Evolutionary conservation across 768 basidiomycete species (phyloP).

Genomic region (Antrodiella citrinella): DNA sequence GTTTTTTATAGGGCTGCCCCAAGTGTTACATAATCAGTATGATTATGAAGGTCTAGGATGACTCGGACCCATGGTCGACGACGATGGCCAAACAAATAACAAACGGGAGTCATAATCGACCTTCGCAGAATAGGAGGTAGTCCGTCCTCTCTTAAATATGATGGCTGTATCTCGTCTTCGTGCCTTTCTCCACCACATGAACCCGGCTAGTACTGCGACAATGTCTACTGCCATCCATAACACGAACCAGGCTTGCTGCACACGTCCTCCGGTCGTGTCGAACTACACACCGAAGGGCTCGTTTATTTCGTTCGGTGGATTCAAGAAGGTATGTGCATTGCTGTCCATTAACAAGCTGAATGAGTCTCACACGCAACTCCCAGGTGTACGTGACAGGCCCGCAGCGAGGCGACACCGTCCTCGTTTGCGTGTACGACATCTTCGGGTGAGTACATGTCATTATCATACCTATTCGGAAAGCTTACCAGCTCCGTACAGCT

Average conservation of each 20-base stretch:
- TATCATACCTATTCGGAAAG: not conserved
- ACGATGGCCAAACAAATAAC: too few relatives aligned
- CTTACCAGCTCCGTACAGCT: slow-evolving; percentile 21
- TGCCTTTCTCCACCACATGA: slow-evolving; percentile 30
- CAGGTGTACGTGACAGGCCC: slow-evolving; percentile 45
- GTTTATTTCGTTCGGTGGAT: slow-evolving; percentile 38
- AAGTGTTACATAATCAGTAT: too few relatives aligned
- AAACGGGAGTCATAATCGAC: too few relatives aligned
- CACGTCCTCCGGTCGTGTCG: slow-evolving; percentile 44
- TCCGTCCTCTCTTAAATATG: not conserved
- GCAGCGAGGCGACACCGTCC: slow-evolving; percentile 35
- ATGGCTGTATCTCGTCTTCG: slow-evolving; percentile 23
- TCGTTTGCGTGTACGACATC: slow-evolving; percentile 56
- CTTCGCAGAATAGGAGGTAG: too few relatives aligned
- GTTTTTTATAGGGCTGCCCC: too few relatives aligned
- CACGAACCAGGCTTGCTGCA: slow-evolving; percentile 38
- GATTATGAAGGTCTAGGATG: too few relatives aligned
- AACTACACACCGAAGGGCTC: slow-evolving; percentile 45
- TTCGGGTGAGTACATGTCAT: slow-evolving; percentile 37
- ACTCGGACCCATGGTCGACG: too few relatives aligned
- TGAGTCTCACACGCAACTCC: not conserved
- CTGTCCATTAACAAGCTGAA: not conserved
- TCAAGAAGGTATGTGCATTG: slow-evolving; percentile 27
- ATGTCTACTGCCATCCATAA: slow-evolving; percentile 20
- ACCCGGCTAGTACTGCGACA: slow-evolving; percentile 31